Evolutionary conservation across 441 rosid species (phyloP).

Genomic region (Erodium moschatum): DNA sequence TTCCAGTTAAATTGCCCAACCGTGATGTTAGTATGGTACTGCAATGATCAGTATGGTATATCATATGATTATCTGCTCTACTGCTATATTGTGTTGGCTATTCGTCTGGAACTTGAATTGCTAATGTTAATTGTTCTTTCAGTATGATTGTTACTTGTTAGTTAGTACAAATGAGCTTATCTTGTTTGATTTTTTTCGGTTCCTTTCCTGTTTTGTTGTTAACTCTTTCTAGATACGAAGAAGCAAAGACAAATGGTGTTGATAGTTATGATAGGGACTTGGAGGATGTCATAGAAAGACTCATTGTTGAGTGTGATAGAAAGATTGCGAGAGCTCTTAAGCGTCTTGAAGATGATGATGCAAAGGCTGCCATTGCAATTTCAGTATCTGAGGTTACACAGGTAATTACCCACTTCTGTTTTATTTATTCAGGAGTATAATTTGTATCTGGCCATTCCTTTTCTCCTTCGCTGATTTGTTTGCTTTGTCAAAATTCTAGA

Average conservation of each 20-base stretch:
- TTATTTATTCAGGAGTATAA: slow-evolving; percentile 2
- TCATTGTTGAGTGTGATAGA: slow-evolving; percentile 92
- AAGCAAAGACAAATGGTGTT: slow-evolving; percentile 65
- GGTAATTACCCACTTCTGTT: slow-evolving; percentile 32
- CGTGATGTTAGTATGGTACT: neutral
- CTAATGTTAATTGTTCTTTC: too few species aligned
- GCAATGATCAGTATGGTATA: too few species aligned
- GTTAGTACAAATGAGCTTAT: too few species aligned
- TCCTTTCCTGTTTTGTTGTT: slow-evolving; percentile 21
- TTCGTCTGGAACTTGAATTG: neutral
- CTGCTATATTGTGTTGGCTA: too few species aligned
- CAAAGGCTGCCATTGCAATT: slow-evolving; percentile 97
- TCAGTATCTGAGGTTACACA: slow-evolving; percentile 93
- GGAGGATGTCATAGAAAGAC: slow-evolving; percentile 91
- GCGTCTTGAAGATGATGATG: slow-evolving; percentile 97
- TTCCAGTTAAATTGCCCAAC: neutral
- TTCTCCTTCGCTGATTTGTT: neutral
- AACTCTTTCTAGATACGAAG: slow-evolving; percentile 61
- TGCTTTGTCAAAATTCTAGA: slow-evolving; percentile 36
- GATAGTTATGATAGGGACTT: slow-evolving; percentile 84
- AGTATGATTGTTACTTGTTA: neutral
- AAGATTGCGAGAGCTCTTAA: slow-evolving; percentile 91
- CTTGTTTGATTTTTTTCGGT: too few species aligned
- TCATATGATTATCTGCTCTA: too few species aligned
- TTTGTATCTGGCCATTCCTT: neutral